Evolutionary conservation across 805 yeast species (phyloP), one percentile per base, ranked within the genome.

Genomic region (Saccharomycopsis guyanensis): DNA sequence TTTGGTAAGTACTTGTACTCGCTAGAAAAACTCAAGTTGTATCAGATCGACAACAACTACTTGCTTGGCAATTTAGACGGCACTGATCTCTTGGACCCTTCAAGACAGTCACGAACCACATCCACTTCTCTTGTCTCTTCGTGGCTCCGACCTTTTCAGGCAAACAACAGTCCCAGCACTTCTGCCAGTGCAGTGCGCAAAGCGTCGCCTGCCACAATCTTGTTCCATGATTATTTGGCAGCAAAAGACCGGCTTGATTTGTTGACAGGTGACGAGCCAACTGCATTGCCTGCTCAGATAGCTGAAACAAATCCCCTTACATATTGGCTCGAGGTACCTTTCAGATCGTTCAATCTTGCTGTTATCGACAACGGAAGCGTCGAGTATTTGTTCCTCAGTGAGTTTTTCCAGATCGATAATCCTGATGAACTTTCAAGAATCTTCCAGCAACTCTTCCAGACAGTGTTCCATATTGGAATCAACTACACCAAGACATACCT

Each of bases 201-300:
- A 29, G 8, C 4, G 8, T 18, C 23, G 15, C 47, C 55, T 8
- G 45, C 42, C 12, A 40, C 46, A 8, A 40, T 45, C 13, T 41
- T 53, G 5, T 48, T 76, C 32, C 66, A 71, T 31, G 89, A 81
- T 37, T 83, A 81, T 56, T 66, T 76, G 41, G 69, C 65, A 46
- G 59, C 82, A 6, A 80, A 80, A 10, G 76, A 75, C 52, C 65
- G 97, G 50, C 62, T 74, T 16, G 73, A 75, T n/a, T 69, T 82
- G 1, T 63, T 86, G 16, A 64, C 69, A 2, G 69, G 71, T 10
- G 72, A 71, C 31, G 80, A 76, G 51, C 74, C 76, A 40, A 69
- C 82, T 1, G 89, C 82, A 0, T 76, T 88, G 66, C 76, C 84
- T 3, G 86, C 89, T 0, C 89, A 84, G 57, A 84, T 86, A 31